Evolutionary conservation across 2,329 filamentous ascomycete genomes (phyloP).

Genomic region (Verticillium tricorpus): DNA sequence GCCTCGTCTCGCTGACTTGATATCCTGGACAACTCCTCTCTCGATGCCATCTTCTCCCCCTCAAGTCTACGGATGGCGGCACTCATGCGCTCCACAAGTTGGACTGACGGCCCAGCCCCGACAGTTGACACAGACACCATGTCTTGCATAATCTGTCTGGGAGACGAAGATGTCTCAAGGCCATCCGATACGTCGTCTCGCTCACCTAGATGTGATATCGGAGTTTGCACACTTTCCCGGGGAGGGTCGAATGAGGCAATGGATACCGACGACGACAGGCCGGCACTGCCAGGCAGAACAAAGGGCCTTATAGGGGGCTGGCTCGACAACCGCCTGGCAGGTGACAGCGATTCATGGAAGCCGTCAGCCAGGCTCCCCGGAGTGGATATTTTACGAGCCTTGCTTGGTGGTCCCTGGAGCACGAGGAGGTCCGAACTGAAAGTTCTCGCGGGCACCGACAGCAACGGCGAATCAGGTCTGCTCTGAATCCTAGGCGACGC

Average conservation of each 20-base stretch:
- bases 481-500: slow-evolving; percentile 41
- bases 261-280: slow-evolving; percentile 30
- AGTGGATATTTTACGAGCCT: slow-evolving; percentile 41
- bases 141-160: slow-evolving; percentile 70
- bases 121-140: slow-evolving; percentile 86
- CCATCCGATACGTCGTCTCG: slow-evolving; percentile 45
- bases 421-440: slow-evolving; percentile 50
- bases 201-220: slow-evolving; percentile 39
- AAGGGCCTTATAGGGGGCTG: slow-evolving; percentile 40
- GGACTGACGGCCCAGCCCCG: slow-evolving; percentile 85
- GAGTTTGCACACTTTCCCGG: slow-evolving; percentile 31
- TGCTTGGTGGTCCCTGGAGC: slow-evolving; percentile 15
- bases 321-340: slow-evolving; percentile 44
- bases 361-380: slow-evolving; percentile 45
- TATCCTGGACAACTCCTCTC: slow-evolving; percentile 79
- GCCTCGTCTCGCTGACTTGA: slow-evolving; percentile 87
- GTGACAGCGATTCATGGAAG: slow-evolving; percentile 31
- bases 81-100: slow-evolving; percentile 94
- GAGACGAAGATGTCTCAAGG: slow-evolving; percentile 53
- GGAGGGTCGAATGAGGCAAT: slow-evolving; percentile 42
- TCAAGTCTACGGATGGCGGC: slow-evolving; percentile 87
- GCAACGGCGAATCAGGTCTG: slow-evolving; percentile 49
- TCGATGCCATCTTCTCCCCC: slow-evolving; percentile 81
- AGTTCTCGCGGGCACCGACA: slow-evolving; percentile 43
- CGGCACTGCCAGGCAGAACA: slow-evolving; percentile 32